phyloP scores from a whole-genome alignment of 805 yeast genomes.

The Myxozyma lipomycoides region DNA sequence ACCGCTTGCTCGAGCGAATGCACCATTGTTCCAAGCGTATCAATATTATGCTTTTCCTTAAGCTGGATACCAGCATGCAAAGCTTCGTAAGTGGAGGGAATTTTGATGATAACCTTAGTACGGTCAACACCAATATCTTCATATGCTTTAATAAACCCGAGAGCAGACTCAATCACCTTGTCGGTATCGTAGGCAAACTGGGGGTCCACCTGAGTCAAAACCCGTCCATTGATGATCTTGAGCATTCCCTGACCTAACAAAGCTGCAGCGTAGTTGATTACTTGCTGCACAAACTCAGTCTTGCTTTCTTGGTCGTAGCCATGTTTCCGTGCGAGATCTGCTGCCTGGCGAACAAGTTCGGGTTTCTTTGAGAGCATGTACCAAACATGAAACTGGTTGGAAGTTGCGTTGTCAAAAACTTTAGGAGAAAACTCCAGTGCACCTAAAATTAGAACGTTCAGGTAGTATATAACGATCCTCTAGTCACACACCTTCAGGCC shows the following conservation, averaged over 20 bases:
- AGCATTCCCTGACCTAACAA: conserved; percentile 38
- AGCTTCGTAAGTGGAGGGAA: conserved; percentile 39
- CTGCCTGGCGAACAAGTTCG: conserved; percentile 13
- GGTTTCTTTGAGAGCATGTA: conserved; percentile 24
- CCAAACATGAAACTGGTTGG: conserved; percentile 28
- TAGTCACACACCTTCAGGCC: conserved; percentile 23
- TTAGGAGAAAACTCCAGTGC: background rate
- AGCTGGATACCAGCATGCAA: conserved; percentile 37
- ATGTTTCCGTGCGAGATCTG: conserved; percentile 15
- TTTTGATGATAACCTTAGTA: conserved; percentile 37
- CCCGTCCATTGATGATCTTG: conserved; percentile 42
- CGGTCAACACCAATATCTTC: conserved; percentile 37
- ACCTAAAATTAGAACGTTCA: background rate
- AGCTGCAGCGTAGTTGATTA: conserved; percentile 47
- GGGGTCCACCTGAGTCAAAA: conserved; percentile 43
- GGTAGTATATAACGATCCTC: conserved; percentile 5
- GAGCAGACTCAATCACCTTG: conserved; percentile 33
- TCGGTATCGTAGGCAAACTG: conserved; percentile 32
- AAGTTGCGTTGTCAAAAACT: conserved; percentile 24
- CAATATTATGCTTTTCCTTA: conserved; percentile 31
- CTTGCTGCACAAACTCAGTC: conserved; percentile 45
- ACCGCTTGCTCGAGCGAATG: conserved; percentile 40
- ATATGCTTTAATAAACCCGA: conserved; percentile 35
- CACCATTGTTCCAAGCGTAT: conserved; percentile 40
- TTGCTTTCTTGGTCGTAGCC: conserved; percentile 45